phyloP scores from a whole-genome alignment of 148 eudicot genomes.

The Vaccinium macrocarpon region DNA sequence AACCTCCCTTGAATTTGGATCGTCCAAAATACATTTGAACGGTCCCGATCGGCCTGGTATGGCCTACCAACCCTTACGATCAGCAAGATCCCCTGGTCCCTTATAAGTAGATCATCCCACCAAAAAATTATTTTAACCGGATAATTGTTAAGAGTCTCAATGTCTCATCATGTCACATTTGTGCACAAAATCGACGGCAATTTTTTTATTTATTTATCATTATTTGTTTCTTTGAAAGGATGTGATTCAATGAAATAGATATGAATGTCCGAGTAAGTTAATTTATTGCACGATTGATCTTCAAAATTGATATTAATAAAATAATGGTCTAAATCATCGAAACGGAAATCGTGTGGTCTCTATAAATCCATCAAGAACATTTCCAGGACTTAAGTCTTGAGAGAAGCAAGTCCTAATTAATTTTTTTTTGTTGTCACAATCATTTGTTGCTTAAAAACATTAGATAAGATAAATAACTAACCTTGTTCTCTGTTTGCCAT shows the following conservation, averaged over 20 bases:
- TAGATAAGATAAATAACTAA: neutral
- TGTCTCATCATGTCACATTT: neutral
- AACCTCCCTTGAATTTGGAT: too few species aligned
- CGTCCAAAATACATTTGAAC: too few species aligned
- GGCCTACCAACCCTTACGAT: too few species aligned
- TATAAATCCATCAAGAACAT: too few species aligned
- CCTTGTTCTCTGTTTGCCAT: slow-evolving; percentile 82
- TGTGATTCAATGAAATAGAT: neutral
- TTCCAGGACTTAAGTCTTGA: too few species aligned
- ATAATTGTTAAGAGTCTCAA: neutral
- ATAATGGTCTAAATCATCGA: neutral
- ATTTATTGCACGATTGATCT: neutral
- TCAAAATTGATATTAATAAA: neutral
- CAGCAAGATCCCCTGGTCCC: too few species aligned
- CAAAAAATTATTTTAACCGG: neutral
- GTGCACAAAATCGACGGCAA: neutral
- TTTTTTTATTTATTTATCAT: neutral
- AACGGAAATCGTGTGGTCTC: too few species aligned
- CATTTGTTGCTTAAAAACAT: neutral
- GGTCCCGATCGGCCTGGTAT: too few species aligned
- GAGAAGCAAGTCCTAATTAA: too few species aligned
- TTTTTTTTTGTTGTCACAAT: too few species aligned
- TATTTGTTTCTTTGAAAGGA: neutral
- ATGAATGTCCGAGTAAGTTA: neutral
- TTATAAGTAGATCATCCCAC: neutral